A percentile compares a stretch with the other conserved stretches of the same genome.
Evolutionary conservation across 495 filamentous ascomycete species (phyloP).

Genomic region (Podospora pseudoanserina): DNA sequence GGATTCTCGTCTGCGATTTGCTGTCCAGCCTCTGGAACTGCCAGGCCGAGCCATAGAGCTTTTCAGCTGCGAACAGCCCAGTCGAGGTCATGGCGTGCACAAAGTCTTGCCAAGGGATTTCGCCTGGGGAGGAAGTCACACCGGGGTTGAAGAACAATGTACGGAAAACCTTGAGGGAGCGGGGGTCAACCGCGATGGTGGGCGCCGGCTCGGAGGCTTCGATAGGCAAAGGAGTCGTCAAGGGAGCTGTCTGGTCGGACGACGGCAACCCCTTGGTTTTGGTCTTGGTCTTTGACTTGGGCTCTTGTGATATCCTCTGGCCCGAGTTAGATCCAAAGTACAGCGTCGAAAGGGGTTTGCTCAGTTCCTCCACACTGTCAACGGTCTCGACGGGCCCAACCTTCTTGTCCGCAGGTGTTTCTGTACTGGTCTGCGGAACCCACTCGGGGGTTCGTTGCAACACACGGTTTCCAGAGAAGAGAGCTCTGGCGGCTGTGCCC

Average conservation of each 20-base stretch:
- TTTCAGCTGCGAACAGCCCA: slow-evolving; percentile 42
- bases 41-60: slow-evolving; percentile 55
- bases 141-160: slow-evolving; percentile 25
- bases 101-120: slow-evolving; percentile 53
- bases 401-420: no score
- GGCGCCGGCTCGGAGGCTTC: slow-evolving; percentile 19
- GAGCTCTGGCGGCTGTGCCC: slow-evolving; percentile 19
- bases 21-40: slow-evolving; percentile 41
- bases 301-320: no score
- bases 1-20: slow-evolving; percentile 39
- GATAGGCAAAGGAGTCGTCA: no score
- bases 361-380: slow-evolving; percentile 1
- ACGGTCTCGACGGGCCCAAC: no score
- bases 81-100: slow-evolving; percentile 48
- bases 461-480: slow-evolving; percentile 34
- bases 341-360: slow-evolving; percentile 22
- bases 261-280: background rate
- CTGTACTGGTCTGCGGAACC: slow-evolving; percentile 19
- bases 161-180: slow-evolving; percentile 33
- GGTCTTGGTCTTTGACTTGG: slow-evolving; percentile 3
- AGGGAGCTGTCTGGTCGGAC: slow-evolving; percentile 1
- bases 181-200: slow-evolving; percentile 39
- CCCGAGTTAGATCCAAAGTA: slow-evolving; percentile 1
- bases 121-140: slow-evolving; percentile 26
- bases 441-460: slow-evolving; percentile 50